These are phyloP conservation scores for Benincasa hispida DNA, from an alignment of 306 rosid species.

Conservation along the genomic window DNA sequence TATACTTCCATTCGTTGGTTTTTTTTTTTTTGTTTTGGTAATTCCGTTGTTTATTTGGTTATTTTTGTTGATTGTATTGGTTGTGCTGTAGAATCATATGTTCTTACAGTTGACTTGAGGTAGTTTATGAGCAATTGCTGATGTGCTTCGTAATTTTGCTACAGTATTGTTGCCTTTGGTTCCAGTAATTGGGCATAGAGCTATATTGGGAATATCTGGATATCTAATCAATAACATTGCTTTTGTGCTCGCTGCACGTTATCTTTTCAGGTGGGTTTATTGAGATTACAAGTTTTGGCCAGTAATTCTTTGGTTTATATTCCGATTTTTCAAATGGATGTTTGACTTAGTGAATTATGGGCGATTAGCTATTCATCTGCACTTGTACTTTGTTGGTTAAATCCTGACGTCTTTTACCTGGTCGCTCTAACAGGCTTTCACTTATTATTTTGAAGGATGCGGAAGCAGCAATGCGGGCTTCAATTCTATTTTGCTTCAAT, in stretches of 20 bases:
- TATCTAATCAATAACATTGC: slow-evolving; percentile 53
- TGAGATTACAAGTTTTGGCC: neutral
- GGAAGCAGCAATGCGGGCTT: slow-evolving; percentile 53
- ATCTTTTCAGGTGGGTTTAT: slow-evolving; percentile 43
- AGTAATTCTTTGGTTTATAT: neutral
- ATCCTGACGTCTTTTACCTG: slow-evolving; percentile 15
- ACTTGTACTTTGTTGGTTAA: neutral
- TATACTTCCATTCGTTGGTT: neutral
- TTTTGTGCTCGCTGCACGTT: slow-evolving; percentile 52
- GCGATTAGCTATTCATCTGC: neutral
- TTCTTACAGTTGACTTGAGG: neutral
- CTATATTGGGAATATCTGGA: slow-evolving; percentile 54
- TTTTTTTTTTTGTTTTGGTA: neutral
- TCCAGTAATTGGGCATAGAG: slow-evolving; percentile 40
- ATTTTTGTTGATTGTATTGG: neutral
- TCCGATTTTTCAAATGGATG: neutral
- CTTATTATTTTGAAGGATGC: slow-evolving; percentile 42
- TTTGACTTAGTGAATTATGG: neutral
- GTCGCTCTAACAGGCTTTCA: slow-evolving; percentile 47
- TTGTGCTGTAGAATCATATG: neutral
- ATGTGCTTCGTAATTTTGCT: neutral
- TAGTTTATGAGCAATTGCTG: neutral
- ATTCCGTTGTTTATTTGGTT: neutral
- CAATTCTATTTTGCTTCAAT: slow-evolving; percentile 86
- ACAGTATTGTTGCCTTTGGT: slow-evolving; percentile 35